Evolutionary conservation across 108 stramenopile species (phyloP), one percentile per base, ranked within the genome.

Genomic region (Schizochytrium sp.): DNA sequence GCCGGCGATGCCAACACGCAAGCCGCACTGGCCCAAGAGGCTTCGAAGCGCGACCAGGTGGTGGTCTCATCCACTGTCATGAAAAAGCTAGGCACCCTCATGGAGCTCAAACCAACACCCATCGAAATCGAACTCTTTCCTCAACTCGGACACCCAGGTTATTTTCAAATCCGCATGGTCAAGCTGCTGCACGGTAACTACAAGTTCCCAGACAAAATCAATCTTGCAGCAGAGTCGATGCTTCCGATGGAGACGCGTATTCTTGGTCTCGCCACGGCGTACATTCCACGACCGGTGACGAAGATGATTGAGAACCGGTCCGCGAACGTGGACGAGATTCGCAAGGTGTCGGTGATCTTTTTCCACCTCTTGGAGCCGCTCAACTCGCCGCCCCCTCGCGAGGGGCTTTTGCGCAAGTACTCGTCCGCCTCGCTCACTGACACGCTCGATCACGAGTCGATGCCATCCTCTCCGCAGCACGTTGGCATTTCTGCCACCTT

Each of bases 1-100:
- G 93, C 93, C 19, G 93, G 93, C 5, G 92, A 91, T 45, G 92
- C 93, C 55, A 88, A 93, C 23, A 60, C 91, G 60, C 92, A 94
- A 91, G 93, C 93, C 5, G 93, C 93, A 44, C 58, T 29, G 1
- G 92, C 92, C 57, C 92, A 93, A 60, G 87, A 91, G 87, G 90
- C 93, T 58, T 90, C 91, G 21, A 44, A 90, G 14, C 44, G 48
- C n/a, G 93, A 92, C 29, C 89, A 93, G 76, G 92, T 93, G n/a
- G 89, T 93, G 14, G 59, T 91, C 43, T 92, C 92, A n/a, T 55
- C 83, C 60, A 58, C 60, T 16, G 89, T 55, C n/a, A 91, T 90
- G 91, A 41, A 59, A 21, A 60, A 69, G 63, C 63, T 69, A 1
- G 6, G 8, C 25, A 23, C 25, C 14, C 76, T 83, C 43, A n/a